These are phyloP conservation scores for Chamaenerion angustifolium DNA, from an alignment of 345 rosid genomes.

Conservation along the genomic window DNA sequence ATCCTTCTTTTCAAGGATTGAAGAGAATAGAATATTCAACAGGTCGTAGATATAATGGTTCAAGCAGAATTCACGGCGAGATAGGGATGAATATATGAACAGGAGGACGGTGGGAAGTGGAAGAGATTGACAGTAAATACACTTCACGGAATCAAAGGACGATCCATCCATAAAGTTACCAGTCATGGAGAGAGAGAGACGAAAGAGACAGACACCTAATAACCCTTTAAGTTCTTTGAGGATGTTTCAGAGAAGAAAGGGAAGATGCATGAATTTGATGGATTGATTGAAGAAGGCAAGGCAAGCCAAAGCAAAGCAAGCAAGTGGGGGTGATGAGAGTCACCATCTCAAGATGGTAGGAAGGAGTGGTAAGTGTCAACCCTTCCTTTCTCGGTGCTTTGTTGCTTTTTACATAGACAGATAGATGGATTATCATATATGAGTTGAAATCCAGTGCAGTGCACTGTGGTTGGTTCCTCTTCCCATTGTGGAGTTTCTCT, in stretches of 20 bases:
- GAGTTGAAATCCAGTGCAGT: too few relatives aligned
- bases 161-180: too few relatives aligned
- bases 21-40: too few relatives aligned
- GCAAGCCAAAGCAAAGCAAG: constrained; percentile 4
- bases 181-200: constrained; percentile 4
- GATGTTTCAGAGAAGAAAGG: constrained; percentile 5
- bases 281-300: constrained; percentile 18
- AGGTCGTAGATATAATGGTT: too few relatives aligned
- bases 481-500: too few relatives aligned
- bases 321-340: constrained; percentile 20
- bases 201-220: constrained; percentile 8
- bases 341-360: constrained; percentile 6
- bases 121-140: background rate
- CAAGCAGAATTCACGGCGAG: too few relatives aligned
- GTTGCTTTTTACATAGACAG: too few relatives aligned
- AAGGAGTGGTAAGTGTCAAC: constrained; percentile 1
- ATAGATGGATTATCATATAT: too few relatives aligned
- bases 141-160: constrained; percentile 1
- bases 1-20: background rate
- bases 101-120: background rate
- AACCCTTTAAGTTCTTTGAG: too few relatives aligned
- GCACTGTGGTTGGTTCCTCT: too few relatives aligned
- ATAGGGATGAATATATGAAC: too few relatives aligned
- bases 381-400: background rate
- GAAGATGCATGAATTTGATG: constrained; percentile 7